Evolutionary conservation across 257 asterid species (phyloP), one percentile per base, ranked within the genome.

Genomic region (Solanum sejunctum): DNA sequence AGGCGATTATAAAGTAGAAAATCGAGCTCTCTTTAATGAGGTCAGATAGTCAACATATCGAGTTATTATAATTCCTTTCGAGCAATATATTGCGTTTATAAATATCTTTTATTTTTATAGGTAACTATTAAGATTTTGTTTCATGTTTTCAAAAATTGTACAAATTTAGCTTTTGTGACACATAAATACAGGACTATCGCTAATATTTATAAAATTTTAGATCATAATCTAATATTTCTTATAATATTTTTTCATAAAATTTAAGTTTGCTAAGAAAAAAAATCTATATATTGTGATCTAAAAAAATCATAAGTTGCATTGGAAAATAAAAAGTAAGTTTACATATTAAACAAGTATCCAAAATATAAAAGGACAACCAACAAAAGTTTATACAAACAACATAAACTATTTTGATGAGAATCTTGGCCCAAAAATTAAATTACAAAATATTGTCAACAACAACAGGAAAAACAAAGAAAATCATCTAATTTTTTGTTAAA

Each of bases 21-120:
- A 58, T 58, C 10, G 28, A 58, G n/a, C 1, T 23, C 0, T 20
- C 0, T 3, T 1, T 0, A 58, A 58, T 0, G 20, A n/a, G 28
- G 3, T 20, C 4, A 17, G 0, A 9, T 9, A 9, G 13, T 1
- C 1, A 58, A 20, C 9, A 2, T 20, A 20, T 0, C 10, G n/a
- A 58, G 10, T 1, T 57, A 3, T 6, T 8, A 57, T 20, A 10
- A 57, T 18, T 57, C 63, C 6, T 12, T 18, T 3, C 2, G 8
- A 18, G 12, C 41, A 63, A 23, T 23, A 3, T 32, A 32, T 32
- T 2, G 36, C 3, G 3, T 32, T 32, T 32, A 32, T 16, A 63
- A 63, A 0, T 23, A 12, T 5, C 16, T 21, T 61, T 21, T 32
- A 32, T 32, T 61, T 61, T 11, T 1, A 1, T 21, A 2, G 26